A percentile compares a stretch with the other conserved stretches of the same genome.
phyloP scores from a whole-genome alignment of 371 early-diverging fungal species.

The Choanephora cucurbitarum region DNA sequence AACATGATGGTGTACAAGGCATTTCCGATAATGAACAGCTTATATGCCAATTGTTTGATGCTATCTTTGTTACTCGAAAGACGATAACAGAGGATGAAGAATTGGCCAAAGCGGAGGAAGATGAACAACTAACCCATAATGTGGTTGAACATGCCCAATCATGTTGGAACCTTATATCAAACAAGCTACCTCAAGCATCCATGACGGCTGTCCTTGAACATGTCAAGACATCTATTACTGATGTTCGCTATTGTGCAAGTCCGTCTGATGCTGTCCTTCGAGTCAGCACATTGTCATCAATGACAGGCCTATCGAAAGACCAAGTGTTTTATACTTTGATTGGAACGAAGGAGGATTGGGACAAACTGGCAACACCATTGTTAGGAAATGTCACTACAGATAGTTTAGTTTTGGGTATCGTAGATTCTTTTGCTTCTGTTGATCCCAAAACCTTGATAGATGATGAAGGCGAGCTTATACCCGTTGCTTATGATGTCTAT shows the following conservation, averaged over 20 bases:
- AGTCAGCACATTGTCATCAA: constrained; percentile 14
- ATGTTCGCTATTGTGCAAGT: constrained; percentile 42
- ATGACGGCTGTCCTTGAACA: constrained; percentile 29
- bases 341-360: constrained; percentile 32
- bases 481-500: constrained; percentile 52
- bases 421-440: constrained; percentile 23
- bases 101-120: constrained; percentile 11
- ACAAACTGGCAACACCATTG: neutral
- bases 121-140: constrained; percentile 9
- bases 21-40: neutral
- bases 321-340: constrained; percentile 11
- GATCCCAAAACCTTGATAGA: constrained; percentile 25
- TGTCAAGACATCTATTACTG: constrained; percentile 43
- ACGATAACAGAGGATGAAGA: constrained; percentile 14
- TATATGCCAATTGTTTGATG: constrained; percentile 31
- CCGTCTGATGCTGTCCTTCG: constrained; percentile 33
- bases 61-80: constrained; percentile 26
- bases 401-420: constrained; percentile 22
- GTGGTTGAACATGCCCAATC: constrained; percentile 11
- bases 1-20: neutral
- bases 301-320: neutral
- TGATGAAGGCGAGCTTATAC: constrained; percentile 32
- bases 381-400: constrained; percentile 21
- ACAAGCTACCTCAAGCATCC: constrained; percentile 4
- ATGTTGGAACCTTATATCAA: constrained; percentile 24